Base-by-base conservation (phyloP, 495 filamentous ascomycete genomes). In the Podospora conica region DNA sequence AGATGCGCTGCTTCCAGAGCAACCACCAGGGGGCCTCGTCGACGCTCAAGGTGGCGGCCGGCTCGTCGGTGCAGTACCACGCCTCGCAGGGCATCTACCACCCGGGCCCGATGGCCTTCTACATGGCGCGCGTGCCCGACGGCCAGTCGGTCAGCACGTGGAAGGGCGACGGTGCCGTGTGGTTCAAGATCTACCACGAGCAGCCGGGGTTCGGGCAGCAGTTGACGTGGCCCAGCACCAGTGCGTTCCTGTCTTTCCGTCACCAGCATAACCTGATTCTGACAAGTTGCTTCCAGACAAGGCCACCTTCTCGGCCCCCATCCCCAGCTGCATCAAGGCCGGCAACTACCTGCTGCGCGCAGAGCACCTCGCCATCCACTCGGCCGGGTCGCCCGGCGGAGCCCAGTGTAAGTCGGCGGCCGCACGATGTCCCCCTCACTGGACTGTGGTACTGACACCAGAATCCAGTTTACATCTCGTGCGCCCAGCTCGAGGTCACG, bases 311-410 rank as follows among this genome's bases (percentile, higher is more conserved):
- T 18, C 65, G 12, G 71, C 73, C 33, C 80, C 71, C 61, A 82
- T 85, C 61, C 84, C 84, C 0, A 66, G 68, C 9, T 79, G 78
- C 65, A 79, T 85, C 60, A 75, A 78, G 3, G 65, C 80, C 0
- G 85, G 85, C 31, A 75, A 83, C 66, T 88, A 88, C 65, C 82
- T 89, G 20, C 73, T 87, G 33, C 81, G 85, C 25, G 82, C 81
- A 18, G 86, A 88, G 74, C 83, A 86, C 64, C 81, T 87, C 60
- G 85, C 75, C 15, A 75, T 85, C 11, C 83, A 86, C 68, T 66
- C 64, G 23, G 85, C 84, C 9, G 65, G 66, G 40, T 68, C 70
- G 9, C 65, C 69, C 5, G 79, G 78, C 1, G 83, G 82, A 0
- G 83, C 85, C 9, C 74, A 80, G 74, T 85, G n/a, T n/a, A n/a